phyloP scores from a whole-genome alignment of 129 eudicot genomes.

The Artemisia tridentata region DNA sequence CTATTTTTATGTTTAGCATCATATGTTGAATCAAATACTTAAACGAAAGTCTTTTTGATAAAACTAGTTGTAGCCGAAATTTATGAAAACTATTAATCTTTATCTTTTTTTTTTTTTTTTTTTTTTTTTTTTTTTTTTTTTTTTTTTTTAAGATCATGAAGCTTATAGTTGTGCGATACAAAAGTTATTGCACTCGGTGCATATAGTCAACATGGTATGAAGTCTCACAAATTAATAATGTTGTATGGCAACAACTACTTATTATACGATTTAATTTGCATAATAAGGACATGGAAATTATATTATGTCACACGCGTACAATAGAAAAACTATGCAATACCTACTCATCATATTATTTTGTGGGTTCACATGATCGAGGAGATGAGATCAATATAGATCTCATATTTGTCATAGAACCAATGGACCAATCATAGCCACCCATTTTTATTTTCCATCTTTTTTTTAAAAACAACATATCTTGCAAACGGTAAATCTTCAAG shows the following conservation, averaged over 20 bases:
- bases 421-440: too few species aligned
- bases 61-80: too few species aligned
- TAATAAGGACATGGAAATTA: slow-evolving; percentile 22
- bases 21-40: not conserved
- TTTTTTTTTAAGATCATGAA: too few species aligned
- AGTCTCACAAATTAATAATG: slow-evolving; percentile 10
- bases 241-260: not conserved
- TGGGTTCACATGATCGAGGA: slow-evolving; percentile 16
- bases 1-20: not conserved
- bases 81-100: too few species aligned
- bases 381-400: too few species aligned
- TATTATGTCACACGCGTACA: slow-evolving; percentile 19
- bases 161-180: not conserved
- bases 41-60: too few species aligned
- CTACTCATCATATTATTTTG: slow-evolving; percentile 10
- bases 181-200: not conserved
- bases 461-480: too few species aligned
- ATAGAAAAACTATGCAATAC: not conserved
- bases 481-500: too few species aligned
- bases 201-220: slow-evolving; percentile 1
- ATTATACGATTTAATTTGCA: not conserved
- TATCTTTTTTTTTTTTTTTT: too few species aligned
- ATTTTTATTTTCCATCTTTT: too few species aligned
- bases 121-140: too few species aligned
- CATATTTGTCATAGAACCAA: too few species aligned